Evolutionary conservation across 2,329 filamentous ascomycete genomes (phyloP).

Genomic region (Fusarium newnesense): DNA sequence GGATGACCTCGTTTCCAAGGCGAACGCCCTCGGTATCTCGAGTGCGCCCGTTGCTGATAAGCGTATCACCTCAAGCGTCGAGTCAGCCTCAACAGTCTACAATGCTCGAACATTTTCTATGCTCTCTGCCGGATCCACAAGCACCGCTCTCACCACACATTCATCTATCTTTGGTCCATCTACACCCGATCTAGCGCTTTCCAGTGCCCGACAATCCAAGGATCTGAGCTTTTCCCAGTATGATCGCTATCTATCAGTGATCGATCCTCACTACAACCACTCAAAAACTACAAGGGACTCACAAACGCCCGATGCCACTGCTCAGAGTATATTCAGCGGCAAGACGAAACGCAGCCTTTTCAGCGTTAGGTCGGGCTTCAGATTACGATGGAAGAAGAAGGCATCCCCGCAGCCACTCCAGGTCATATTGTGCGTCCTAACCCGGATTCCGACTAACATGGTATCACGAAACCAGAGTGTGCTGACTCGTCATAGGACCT

Average conservation of each 20-base stretch:
- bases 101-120: conserved; percentile 59
- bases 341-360: conserved; percentile 58
- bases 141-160: conserved; percentile 55
- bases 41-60: conserved; percentile 46
- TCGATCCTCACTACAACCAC: conserved; percentile 56
- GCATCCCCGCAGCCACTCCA: conserved; percentile 43
- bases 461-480: conserved; percentile 13
- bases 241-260: conserved; percentile 60
- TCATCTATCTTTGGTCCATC: conserved; percentile 53
- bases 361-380: conserved; percentile 58
- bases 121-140: conserved; percentile 54
- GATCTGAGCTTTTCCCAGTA: conserved; percentile 61
- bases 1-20: conserved; percentile 49
- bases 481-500: conserved; percentile 56
- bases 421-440: conserved; percentile 44
- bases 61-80: conserved; percentile 52
- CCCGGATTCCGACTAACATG: conserved; percentile 4
- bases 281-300: conserved; percentile 53
- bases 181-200: conserved; percentile 40
- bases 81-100: conserved; percentile 55
- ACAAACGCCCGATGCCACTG: conserved; percentile 44
- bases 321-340: conserved; percentile 57
- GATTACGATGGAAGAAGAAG: conserved; percentile 56
- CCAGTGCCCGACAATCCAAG: conserved; percentile 46
- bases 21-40: conserved; percentile 51